Evolutionary conservation across 1,139 yeast genomes (phyloP), one percentile per base, ranked within the genome.

Genomic region (Suhomyces guaymorum): DNA sequence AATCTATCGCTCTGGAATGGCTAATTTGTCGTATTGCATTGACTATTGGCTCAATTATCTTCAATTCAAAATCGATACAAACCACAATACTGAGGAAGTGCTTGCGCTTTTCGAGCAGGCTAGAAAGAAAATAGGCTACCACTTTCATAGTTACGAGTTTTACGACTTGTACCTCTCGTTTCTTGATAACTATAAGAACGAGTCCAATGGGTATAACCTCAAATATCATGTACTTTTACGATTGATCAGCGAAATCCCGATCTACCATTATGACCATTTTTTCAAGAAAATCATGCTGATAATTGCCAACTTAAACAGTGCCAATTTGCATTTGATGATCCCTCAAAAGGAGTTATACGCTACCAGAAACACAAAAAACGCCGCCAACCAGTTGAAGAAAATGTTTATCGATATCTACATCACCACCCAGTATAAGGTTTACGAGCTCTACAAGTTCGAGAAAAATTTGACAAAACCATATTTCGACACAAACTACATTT

Each of bases 11-110:
- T 56, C 68, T 5, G 87, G 82, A 0, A 66, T 89, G 19, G 54
- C 57, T 4, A 55, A 66, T n/a, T 51, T 80, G 21, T 75, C 79
- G 1, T 63, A 64, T 37, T 80, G 89, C 5, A 66, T 86, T 7
- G 72, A 82, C 5, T 50, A 88, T n/a, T 92, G 98, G 98, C 55
- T 75, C 2, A 59, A 69, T 11, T 92, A 81, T 54, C 62, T 87
- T 37, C 61, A 71, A 30, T 78, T 85, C 47, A 65, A 75, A 42
- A 59, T 78, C 29, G 63, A 66, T 16, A 71, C 77, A 1, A 55
- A 63, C 34, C 53, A 62, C 25, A 53, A 62, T 33, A 37, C 59
- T 13, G 47, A 51, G 9, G 56, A 43, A n/a, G 46, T 80, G 8
- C 44, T 73, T 11, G 41, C 48, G n/a, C 50, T 73, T 12, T 87